These are phyloP conservation scores for Scutellaria galericulata DNA, from an alignment of 257 asterid genomes.

Conservation along the genomic window DNA sequence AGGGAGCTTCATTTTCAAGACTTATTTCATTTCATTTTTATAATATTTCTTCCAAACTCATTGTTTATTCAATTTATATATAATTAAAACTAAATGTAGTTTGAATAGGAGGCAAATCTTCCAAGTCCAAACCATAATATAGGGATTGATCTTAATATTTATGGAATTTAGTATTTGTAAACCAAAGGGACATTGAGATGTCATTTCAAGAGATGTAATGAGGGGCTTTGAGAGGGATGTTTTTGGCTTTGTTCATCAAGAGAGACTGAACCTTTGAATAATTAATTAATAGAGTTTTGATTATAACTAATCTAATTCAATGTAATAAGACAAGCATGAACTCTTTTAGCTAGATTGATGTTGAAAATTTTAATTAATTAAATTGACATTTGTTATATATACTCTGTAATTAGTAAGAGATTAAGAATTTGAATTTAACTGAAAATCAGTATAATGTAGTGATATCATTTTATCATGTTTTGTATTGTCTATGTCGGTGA, in stretches of 20 bases:
- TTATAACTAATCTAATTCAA: slow-evolving; percentile 1
- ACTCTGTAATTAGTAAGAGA: too few relatives aligned
- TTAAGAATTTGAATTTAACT: too few relatives aligned
- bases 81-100: slow-evolving; percentile 56
- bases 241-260: slow-evolving; percentile 26
- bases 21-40: slow-evolving; percentile 7
- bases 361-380: not conserved
- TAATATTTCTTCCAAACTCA: slow-evolving; percentile 20
- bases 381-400: too few relatives aligned
- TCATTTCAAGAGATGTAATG: slow-evolving; percentile 40
- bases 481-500: too few relatives aligned
- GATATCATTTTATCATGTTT: too few relatives aligned
- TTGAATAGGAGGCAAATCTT: slow-evolving; percentile 84
- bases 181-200: slow-evolving; percentile 33
- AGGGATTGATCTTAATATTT: slow-evolving; percentile 44
- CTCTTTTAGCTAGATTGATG: not conserved
- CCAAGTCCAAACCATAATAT: slow-evolving; percentile 84
- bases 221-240: slow-evolving; percentile 38
- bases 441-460: too few relatives aligned
- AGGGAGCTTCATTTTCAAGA: slow-evolving; percentile 61
- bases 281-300: slow-evolving; percentile 16
- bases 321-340: slow-evolving; percentile 29
- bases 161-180: slow-evolving; percentile 26
- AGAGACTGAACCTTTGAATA: slow-evolving; percentile 19
- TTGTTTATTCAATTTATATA: slow-evolving; percentile 1